Conservation (phyloP, 164 flowering plant species). For the Liriodendron chinense region DNA sequence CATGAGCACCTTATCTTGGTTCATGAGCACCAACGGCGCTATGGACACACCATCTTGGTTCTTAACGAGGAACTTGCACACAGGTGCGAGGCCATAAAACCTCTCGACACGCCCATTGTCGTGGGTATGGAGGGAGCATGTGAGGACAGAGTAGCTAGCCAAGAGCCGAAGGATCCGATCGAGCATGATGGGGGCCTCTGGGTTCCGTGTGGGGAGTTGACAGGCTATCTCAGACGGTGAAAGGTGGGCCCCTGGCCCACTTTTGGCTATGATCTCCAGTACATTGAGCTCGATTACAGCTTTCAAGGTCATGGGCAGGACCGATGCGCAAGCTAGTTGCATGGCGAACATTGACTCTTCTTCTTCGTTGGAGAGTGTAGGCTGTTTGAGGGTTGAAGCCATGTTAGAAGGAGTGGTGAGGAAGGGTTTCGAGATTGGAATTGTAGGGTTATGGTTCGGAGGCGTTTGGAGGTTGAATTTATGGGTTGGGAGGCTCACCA, state of each 20-base stretch:
- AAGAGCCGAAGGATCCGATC: slow-evolving; percentile 74
- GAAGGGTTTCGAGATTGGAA: neutral
- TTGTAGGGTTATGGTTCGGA: neutral
- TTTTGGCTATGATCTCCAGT: slow-evolving; percentile 58
- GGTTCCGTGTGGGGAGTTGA: slow-evolving; percentile 58
- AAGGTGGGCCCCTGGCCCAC: slow-evolving; percentile 41
- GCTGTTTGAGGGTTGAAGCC: slow-evolving; percentile 7
- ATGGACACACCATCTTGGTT: slow-evolving; percentile 25
- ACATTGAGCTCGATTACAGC: slow-evolving; percentile 63
- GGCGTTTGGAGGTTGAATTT: neutral
- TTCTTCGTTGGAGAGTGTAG: slow-evolving; percentile 16
- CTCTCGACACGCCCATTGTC: slow-evolving; percentile 7
- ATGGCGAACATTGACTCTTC: slow-evolving; percentile 55
- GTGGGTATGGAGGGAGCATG: slow-evolving; percentile 20
- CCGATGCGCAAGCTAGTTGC: slow-evolving; percentile 55
- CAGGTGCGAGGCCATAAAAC: slow-evolving; percentile 16
- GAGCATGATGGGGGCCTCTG: slow-evolving; percentile 60
- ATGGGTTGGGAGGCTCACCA: neutral
- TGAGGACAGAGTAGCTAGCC: slow-evolving; percentile 56
- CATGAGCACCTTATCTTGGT: slow-evolving; percentile 24
- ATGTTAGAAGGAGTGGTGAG: neutral
- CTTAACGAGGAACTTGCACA: slow-evolving; percentile 16
- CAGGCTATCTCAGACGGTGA: slow-evolving; percentile 50
- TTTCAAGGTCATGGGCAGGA: slow-evolving; percentile 69
- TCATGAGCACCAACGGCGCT: slow-evolving; percentile 10